Conservation (phyloP, 305 asterid species). For the Solanum aculeatissimum region DNA sequence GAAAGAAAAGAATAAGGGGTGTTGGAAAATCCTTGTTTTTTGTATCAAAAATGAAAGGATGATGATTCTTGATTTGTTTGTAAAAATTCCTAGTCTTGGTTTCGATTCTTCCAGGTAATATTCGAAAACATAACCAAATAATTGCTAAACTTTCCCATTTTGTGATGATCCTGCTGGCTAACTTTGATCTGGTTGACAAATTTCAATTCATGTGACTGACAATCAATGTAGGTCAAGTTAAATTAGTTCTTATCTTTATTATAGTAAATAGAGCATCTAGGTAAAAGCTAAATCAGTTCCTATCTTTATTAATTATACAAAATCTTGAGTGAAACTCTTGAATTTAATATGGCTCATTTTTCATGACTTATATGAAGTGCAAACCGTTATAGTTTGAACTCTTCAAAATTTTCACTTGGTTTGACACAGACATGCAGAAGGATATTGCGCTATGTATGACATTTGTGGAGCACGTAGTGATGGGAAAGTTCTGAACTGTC, state of each 20-base stretch:
- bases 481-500: conserved; percentile 89
- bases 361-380: background rate
- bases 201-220: background rate
- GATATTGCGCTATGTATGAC: conserved; percentile 84
- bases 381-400: background rate
- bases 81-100: background rate
- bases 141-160: background rate
- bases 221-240: background rate
- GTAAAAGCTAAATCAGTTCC: background rate
- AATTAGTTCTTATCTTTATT: background rate
- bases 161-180: background rate
- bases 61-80: background rate
- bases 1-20: background rate
- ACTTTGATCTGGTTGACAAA: background rate
- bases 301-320: background rate
- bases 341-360: background rate
- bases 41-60: background rate
- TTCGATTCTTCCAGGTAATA: background rate
- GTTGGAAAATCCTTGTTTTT: background rate
- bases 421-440: conserved; percentile 57
- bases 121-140: background rate
- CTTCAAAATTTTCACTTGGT: background rate
- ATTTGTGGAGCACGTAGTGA: conserved; percentile 86
- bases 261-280: background rate
- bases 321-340: background rate